Evolutionary conservation across 1,284 basidiomycete species (phyloP), one percentile per base, ranked within the genome.

Genomic region (Ustilago nuda): DNA sequence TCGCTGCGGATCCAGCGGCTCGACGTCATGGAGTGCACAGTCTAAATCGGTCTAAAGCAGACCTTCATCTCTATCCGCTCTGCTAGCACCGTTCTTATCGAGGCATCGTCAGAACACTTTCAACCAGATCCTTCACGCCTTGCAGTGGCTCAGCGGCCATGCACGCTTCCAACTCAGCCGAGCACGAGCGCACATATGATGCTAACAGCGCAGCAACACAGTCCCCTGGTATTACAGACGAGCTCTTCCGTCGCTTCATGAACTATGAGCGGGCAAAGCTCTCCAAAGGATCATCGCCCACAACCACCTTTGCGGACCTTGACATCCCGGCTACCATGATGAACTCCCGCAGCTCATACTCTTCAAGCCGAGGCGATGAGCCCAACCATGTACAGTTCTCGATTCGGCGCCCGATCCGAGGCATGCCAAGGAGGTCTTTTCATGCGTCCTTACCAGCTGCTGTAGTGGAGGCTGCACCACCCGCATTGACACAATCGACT

Each of bases 161-260:
- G 54, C 61, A 70, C 23, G 50, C 39, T 30, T 52, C 15, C 32
- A 12, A 12, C 32, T 23, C 45, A 8, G 53, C 35, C 19, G 36
- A 62, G 15, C 50, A 32, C 8, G 7, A 30, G 15, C 48, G n/a
- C 3, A 13, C 61, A 2, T 46, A 57, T 11, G 19, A 54, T 15
- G 27, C 56, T 15, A 27, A 27, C 39, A 27, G 32, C 37, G 15
- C 27, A 36, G 19, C 41, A 46, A 12, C 46, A 2, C 56, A 35
- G 12, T 43, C 30, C 13, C 61, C 39, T 46, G 64, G 67, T 19
- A 61, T 67, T 35, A 67, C 64, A 36, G 61, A 61, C 15, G 64
- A 72, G 27, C 53, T 72, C 27, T 63, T 72, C 35, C 70, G 56
- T 13, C 56, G 70, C 43, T 67, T 72, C 64, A 60, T 72, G 70